Evolutionary conservation across 352 stramenopile species (phyloP).

Genomic region (Globisporangium carolinianum): DNA sequence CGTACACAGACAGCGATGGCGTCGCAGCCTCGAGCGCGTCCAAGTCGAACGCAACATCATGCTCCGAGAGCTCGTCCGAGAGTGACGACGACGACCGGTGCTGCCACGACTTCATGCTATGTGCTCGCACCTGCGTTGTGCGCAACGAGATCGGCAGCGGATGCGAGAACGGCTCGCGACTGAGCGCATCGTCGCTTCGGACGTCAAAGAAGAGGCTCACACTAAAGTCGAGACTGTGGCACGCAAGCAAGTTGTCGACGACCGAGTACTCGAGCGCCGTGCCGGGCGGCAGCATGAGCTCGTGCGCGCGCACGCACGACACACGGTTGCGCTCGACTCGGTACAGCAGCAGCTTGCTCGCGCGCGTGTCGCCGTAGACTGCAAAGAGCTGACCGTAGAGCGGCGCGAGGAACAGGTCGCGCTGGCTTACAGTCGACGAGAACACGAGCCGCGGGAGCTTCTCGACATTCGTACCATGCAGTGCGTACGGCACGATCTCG

Average conservation of each 20-base stretch:
- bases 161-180: constrained; percentile 58
- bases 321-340: constrained; percentile 53
- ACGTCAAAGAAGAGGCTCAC: constrained; percentile 80
- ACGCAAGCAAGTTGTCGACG: constrained; percentile 79
- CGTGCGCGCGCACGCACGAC: constrained; percentile 65
- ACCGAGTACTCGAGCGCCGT: constrained; percentile 64
- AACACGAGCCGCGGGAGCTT: constrained; percentile 73
- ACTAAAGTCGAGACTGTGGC: constrained; percentile 75
- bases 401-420: constrained; percentile 51
- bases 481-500: constrained; percentile 65
- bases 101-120: no score
- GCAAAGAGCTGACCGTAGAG: constrained; percentile 68
- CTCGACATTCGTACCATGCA: constrained; percentile 50
- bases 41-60: neutral
- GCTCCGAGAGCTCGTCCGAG: constrained; percentile 2
- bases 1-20: neutral
- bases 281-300: constrained; percentile 55
- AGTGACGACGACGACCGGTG: constrained; percentile 1
- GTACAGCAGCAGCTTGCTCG: constrained; percentile 68
- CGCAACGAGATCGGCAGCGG: constrained; percentile 54
- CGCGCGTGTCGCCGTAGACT: constrained; percentile 49
- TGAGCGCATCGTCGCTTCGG: constrained; percentile 41
- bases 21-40: neutral
- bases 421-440: constrained; percentile 38
- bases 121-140: constrained; percentile 14